Base-by-base conservation (phyloP, 768 basidiomycete genomes). In the Leccinum pellstonianum region DNA sequence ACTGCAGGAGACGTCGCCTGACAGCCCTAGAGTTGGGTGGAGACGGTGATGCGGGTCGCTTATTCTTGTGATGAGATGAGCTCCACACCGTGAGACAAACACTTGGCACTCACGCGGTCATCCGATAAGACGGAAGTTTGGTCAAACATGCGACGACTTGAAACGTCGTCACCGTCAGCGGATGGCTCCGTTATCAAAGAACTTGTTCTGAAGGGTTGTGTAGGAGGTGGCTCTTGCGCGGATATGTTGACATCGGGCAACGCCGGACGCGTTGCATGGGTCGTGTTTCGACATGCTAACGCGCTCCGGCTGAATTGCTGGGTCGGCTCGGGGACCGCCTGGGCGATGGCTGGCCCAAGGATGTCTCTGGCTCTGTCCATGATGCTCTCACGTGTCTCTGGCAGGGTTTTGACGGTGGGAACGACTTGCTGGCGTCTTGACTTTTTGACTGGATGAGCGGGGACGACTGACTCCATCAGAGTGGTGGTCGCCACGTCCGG, bases 401-500 rank as follows among this genome's bases (percentile, higher is more conserved):
- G 66, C n/a, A 82, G 68, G 38, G 68, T 77, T 64, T 76, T 76
- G 55, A 90, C 76, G 8, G 80, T 82, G 47, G 79, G 74, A 51
- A 71, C 60, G 17, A 73, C 66, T 49, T 76, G 71, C 21, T 64
- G 65, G 38, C 75, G 80, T 63, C 73, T 80, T 5, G 64, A 65
- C 63, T 77, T 80, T 67, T 80, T 84, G 66, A 77, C 82, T n/a
- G 71, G 73, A 4, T 71, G 76, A n/a, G 77, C 75, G 31, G 77
- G 72, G 10, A 86, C 68, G n/a, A 85, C 70, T 4, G 82, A 79
- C 62, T 86, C 83, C 55, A 89, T 75, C 35, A 84, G 76, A 1
- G 88, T 80, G 25, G 58, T 53, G 19, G 73, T 56, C 19, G 21
- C 35, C n/a, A 10, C 17, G 68, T 49, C 31, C 8, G 41, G 31